Conservation (phyloP, 768 basidiomycete species). For the Chalciporus chontae region DNA sequence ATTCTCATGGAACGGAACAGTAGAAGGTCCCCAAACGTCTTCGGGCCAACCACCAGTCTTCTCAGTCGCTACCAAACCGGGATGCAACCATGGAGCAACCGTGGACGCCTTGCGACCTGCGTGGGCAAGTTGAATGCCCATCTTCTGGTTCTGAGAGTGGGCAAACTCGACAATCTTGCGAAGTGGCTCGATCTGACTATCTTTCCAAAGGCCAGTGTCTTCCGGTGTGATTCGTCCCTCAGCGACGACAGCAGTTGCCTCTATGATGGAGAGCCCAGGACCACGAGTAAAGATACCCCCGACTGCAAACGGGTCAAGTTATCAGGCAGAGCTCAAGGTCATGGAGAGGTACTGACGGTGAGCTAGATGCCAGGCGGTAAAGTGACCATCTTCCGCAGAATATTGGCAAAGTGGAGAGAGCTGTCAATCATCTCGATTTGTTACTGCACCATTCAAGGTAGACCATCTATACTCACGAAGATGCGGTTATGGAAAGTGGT, state of each 20-base stretch:
- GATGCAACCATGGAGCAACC: conserved; percentile 55
- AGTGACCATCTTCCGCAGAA: conserved; percentile 49
- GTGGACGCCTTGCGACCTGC: conserved; percentile 75
- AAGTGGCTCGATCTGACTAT: conserved; percentile 46
- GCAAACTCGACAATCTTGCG: conserved; percentile 63
- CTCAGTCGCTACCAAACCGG: conserved; percentile 32
- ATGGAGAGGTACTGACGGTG: conserved; percentile 30
- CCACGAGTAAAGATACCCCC: conserved; percentile 42
- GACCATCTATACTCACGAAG: conserved; percentile 35
- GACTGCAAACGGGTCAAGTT: conserved; percentile 29
- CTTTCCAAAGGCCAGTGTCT: conserved; percentile 63
- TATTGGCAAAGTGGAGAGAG: conserved; percentile 61
- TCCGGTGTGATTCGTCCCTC: conserved; percentile 66
- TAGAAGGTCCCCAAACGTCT: conserved; percentile 55
- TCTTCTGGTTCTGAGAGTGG: conserved; percentile 65
- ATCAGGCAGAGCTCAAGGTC: not conserved
- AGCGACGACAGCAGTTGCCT: conserved; percentile 62
- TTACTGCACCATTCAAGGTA: not conserved
- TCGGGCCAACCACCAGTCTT: conserved; percentile 50
- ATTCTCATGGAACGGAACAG: conserved; percentile 39
- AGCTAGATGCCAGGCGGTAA: conserved; percentile 55
- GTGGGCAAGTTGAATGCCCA: conserved; percentile 74
- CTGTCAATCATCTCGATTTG: conserved; percentile 17
- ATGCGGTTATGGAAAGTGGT: conserved; percentile 54
- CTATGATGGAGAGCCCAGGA: conserved; percentile 57